Conservation (phyloP, 2,329 filamentous ascomycete species). For the Fusarium graminum region DNA sequence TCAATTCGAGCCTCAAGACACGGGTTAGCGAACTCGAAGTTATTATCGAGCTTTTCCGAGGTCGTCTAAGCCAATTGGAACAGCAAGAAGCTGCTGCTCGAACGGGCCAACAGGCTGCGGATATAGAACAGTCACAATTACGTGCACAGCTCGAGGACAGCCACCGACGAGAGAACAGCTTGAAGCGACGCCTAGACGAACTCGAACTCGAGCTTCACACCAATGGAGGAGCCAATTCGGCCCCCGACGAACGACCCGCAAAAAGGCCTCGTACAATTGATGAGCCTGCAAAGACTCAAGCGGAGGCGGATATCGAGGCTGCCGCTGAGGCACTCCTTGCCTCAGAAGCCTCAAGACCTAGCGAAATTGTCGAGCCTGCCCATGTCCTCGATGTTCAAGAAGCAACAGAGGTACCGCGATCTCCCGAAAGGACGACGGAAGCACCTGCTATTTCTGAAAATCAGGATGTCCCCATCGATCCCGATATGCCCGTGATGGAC, state of each 20-base stretch:
- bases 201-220: slow-evolving; percentile 72
- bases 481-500: slow-evolving; percentile 29
- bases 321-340: slow-evolving; percentile 37
- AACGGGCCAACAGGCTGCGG: slow-evolving; percentile 69
- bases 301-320: slow-evolving; percentile 34
- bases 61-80: slow-evolving; percentile 82
- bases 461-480: slow-evolving; percentile 18
- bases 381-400: slow-evolving; percentile 11
- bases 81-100: slow-evolving; percentile 78
- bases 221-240: slow-evolving; percentile 33
- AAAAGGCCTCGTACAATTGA: slow-evolving; percentile 49
- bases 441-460: slow-evolving; percentile 4
- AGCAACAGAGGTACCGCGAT: slow-evolving; percentile 3
- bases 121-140: slow-evolving; percentile 66
- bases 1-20: slow-evolving; percentile 91
- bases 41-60: slow-evolving; percentile 87
- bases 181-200: slow-evolving; percentile 86
- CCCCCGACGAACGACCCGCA: slow-evolving; percentile 45
- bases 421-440: slow-evolving; percentile 19
- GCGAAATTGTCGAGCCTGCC: slow-evolving; percentile 8
- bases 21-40: slow-evolving; percentile 95
- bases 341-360: slow-evolving; percentile 21
- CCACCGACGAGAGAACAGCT: slow-evolving; percentile 81
- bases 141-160: slow-evolving; percentile 79
- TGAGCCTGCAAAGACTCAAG: slow-evolving; percentile 31